These are phyloP conservation scores for Agapanthus africanus DNA, from an alignment of 106 monocot species.

Conservation along the genomic window DNA sequence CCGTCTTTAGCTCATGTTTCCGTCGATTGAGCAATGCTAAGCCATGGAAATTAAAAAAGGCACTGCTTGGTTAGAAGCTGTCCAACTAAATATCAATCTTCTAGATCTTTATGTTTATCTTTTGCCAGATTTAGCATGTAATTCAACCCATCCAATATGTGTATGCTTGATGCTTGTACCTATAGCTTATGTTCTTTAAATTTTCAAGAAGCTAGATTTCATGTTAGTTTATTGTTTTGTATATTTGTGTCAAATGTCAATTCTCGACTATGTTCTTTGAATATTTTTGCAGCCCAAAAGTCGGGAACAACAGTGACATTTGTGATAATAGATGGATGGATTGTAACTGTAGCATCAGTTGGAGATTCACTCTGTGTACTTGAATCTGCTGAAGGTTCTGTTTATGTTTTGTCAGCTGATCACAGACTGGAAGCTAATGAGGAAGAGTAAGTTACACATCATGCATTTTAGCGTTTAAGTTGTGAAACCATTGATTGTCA, in stretches of 20 bases:
- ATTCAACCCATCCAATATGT: background rate
- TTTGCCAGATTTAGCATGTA: background rate
- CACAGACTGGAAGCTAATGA: constrained; percentile 78
- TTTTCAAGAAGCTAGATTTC: too few relatives aligned
- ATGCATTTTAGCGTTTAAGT: background rate
- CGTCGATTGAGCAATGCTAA: background rate
- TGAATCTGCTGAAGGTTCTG: constrained; percentile 85
- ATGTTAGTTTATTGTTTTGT: constrained; percentile 9
- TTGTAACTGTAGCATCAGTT: constrained; percentile 87
- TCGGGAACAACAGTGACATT: constrained; percentile 95
- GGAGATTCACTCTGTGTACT: constrained; percentile 95
- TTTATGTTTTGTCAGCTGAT: constrained; percentile 72
- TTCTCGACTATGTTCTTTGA: background rate
- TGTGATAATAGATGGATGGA: constrained; percentile 78
- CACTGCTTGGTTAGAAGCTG: background rate
- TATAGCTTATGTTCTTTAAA: background rate
- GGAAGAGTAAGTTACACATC: constrained; percentile 63
- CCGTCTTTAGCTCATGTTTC: background rate
- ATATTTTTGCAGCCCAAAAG: constrained; percentile 38
- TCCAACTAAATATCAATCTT: background rate
- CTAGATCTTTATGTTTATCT: background rate
- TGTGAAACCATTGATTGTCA: background rate
- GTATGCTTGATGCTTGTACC: background rate
- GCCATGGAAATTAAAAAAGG: background rate
- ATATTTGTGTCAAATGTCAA: background rate